These are phyloP conservation scores for Wickerhamiella azyma DNA, from an alignment of 805 yeast species.

Conservation along the genomic window DNA sequence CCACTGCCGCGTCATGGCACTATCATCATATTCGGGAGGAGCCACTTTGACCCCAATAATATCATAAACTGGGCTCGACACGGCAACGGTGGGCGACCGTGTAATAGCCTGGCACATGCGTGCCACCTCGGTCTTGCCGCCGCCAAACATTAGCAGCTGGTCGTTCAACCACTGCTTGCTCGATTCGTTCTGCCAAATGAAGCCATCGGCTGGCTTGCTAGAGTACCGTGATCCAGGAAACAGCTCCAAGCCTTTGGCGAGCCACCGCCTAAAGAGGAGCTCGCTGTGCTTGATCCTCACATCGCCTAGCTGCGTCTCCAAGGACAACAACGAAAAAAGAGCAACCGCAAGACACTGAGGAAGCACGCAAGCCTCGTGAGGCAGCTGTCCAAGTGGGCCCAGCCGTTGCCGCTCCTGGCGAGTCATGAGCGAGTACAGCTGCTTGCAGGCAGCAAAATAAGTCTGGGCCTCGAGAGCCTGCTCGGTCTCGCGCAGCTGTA, in stretches of 20 bases:
- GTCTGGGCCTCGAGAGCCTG: slow-evolving; percentile 3
- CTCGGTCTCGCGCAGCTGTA: background rate
- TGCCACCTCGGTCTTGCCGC: background rate
- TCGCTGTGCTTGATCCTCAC: background rate
- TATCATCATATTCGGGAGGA: too few species aligned
- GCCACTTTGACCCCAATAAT: background rate
- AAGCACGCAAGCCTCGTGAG: background rate
- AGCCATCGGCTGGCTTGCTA: too few species aligned
- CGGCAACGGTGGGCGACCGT: background rate
- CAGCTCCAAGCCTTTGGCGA: background rate
- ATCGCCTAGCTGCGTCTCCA: background rate
- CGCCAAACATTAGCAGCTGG: background rate
- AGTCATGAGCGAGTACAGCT: background rate
- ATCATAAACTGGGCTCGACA: background rate
- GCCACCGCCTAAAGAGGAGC: background rate
- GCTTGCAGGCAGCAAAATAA: slow-evolving; percentile 4
- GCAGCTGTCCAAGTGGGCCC: background rate
- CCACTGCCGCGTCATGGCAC: too few species aligned
- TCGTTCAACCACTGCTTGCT: slow-evolving; percentile 1
- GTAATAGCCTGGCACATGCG: background rate
- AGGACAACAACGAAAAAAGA: background rate
- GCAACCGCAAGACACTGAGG: background rate
- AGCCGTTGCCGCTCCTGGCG: background rate
- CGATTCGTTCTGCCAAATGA: background rate
- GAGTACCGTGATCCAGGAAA: background rate